Percentiles rank a stretch among this genome's conserved stretches.
These are phyloP conservation scores for Goffeauzyma gilvescens DNA, from an alignment of 768 basidiomycete genomes.

Conservation along the genomic window DNA sequence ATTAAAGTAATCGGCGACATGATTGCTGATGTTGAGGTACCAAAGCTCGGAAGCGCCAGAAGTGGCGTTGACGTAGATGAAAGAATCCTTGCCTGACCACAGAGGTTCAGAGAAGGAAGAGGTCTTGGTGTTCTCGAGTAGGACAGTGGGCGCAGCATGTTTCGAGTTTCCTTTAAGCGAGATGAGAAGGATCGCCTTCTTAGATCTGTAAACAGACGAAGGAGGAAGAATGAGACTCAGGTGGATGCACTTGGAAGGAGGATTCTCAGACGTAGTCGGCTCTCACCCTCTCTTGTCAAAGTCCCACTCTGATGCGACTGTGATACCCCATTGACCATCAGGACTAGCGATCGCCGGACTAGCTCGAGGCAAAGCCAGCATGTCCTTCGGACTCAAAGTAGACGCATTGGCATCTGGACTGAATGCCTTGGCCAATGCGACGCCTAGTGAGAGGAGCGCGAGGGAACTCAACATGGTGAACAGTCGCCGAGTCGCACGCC, in stretches of 20 bases:
- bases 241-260: no score
- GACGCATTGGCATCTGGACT: conserved; percentile 6
- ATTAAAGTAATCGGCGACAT: not conserved
- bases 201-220: not conserved
- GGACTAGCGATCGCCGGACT: conserved; percentile 2
- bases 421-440: no score
- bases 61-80: conserved; percentile 10
- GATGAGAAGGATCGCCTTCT: not conserved
- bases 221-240: no score
- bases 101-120: conserved; percentile 7
- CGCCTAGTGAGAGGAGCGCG: no score
- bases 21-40: not conserved
- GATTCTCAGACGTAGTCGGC: no score
- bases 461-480: no score
- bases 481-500: no score
- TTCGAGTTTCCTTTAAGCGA: not conserved
- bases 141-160: not conserved
- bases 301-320: conserved; percentile 2
- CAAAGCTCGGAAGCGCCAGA: conserved; percentile 1
- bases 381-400: conserved; percentile 20
- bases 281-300: conserved; percentile 6
- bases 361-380: conserved; percentile 17
- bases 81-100: conserved; percentile 4
- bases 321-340: conserved; percentile 1
- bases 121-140: not conserved